A percentile compares a stretch with the other conserved stretches of the same genome.
phyloP scores from a whole-genome alignment of 768 basidiomycete genomes.

The Podaxis sp. region DNA sequence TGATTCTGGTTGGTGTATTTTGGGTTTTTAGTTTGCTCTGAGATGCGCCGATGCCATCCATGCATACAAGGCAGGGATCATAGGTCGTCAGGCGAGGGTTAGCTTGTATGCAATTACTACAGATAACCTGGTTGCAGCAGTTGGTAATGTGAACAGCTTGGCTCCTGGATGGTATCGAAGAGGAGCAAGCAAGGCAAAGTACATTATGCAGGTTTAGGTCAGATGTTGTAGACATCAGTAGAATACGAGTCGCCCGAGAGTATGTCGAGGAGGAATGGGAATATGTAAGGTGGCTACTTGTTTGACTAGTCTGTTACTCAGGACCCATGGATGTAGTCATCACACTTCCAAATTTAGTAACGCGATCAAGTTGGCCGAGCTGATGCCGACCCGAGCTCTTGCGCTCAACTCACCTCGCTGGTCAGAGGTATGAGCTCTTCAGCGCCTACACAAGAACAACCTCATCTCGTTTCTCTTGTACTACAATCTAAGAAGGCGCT shows the following conservation, averaged over 20 bases:
- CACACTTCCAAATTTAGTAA: background rate
- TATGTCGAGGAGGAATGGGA: background rate
- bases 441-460: slow-evolving; percentile 36
- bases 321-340: background rate
- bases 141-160: slow-evolving; percentile 45
- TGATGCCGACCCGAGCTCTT: background rate
- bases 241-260: background rate
- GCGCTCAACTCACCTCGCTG: background rate
- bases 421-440: slow-evolving; percentile 4
- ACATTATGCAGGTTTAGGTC: slow-evolving; percentile 25
- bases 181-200: slow-evolving; percentile 63
- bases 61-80: slow-evolving; percentile 70
- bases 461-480: slow-evolving; percentile 73
- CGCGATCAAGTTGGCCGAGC: background rate
- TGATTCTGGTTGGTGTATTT: slow-evolving; percentile 1
- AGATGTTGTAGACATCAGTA: background rate
- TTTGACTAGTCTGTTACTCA: background rate
- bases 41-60: slow-evolving; percentile 52
- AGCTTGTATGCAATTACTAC: slow-evolving; percentile 48
- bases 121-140: slow-evolving; percentile 70
- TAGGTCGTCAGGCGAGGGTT: slow-evolving; percentile 69
- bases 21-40: slow-evolving; percentile 11
- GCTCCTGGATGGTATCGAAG: slow-evolving; percentile 41
- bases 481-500: slow-evolving; percentile 82
- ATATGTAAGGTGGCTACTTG: background rate